Base-by-base conservation (phyloP, 129 eudicot species). In the Logfia minima region DNA sequence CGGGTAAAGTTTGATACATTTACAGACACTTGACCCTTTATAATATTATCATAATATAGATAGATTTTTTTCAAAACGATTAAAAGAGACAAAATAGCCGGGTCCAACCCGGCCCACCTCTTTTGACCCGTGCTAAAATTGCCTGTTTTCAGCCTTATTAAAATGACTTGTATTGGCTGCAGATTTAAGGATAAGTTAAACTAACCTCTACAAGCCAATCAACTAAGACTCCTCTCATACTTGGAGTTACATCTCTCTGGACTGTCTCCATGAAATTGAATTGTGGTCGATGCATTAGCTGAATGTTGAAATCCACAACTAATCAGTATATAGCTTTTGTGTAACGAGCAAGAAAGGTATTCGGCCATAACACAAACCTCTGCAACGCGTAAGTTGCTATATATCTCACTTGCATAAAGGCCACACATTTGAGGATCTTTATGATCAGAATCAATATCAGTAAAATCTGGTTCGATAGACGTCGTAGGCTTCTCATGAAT, bases 141-240 rank as follows among this genome's bases (percentile, higher is more conserved):
- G 8, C 23, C 10, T 5, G 55, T 68, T 19, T 13, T 35, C 23
- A 19, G 17, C 32, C 32, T 4, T 55, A 14, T 35, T 39, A 21
- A 39, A 10, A 11, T 68, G 28, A 51, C 11, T 19, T 45, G 53
- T n/a, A 19, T 67, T 10, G 71, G 43, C n/a, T 6, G 59, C 65
- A 37, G 26, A 26, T 32, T 21, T 4, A 39, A 53, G 17, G 55
- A 78, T 37, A 21, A 62, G 32, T 67, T 14, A 65, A 71, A 78
- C 90, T 31, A 71, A 91, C 97, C 97, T 91, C 97, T 71, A 91
- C 90, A 83, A 91, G 91, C 97, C 97, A 91, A 75, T 91, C 97
- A 79, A 88, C 84, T 26, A 91, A 80, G 63, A 91, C 90, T 37
- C 88, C 90, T 61, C 97, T 84, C 97, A 91, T 91, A 82, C 90